Percentiles rank a stretch among this genome's conserved stretches.
phyloP scores from a whole-genome alignment of 1,284 basidiomycete genomes.

The Heterobasidion occidentale region DNA sequence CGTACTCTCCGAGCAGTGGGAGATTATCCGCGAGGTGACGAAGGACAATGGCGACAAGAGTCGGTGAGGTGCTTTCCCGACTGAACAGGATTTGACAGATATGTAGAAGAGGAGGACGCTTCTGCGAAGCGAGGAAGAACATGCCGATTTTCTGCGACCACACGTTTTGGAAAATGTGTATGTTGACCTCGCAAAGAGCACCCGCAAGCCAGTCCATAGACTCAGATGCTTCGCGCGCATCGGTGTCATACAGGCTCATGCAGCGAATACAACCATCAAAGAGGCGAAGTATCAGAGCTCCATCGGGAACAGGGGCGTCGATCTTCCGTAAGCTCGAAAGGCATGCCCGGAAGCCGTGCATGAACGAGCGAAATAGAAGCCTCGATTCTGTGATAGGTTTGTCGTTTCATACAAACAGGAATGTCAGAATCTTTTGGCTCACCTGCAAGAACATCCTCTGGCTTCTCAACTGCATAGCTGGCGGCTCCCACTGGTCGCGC shows the following conservation, averaged over 20 bases:
- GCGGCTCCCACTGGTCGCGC: constrained; percentile 71
- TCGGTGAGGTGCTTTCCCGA: constrained; percentile 81
- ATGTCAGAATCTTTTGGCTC: constrained; percentile 13
- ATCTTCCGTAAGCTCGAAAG: constrained; percentile 76
- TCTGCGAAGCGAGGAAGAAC: constrained; percentile 76
- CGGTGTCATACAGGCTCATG: constrained; percentile 81
- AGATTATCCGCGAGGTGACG: constrained; percentile 83
- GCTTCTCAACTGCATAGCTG: constrained; percentile 67
- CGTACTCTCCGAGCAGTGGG: constrained; percentile 79
- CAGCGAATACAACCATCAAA: constrained; percentile 84
- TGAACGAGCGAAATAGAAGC: constrained; percentile 80
- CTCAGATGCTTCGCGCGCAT: constrained; percentile 80
- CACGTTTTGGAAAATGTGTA: constrained; percentile 90
- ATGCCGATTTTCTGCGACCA: constrained; percentile 89
- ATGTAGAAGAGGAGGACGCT: constrained; percentile 76
- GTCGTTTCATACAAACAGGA: not conserved
- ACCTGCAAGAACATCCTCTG: constrained; percentile 72
- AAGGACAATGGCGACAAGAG: constrained; percentile 89
- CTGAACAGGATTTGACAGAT: constrained; percentile 85
- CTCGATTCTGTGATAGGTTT: constrained; percentile 58
- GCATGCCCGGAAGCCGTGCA: constrained; percentile 86
- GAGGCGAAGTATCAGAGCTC: constrained; percentile 80
- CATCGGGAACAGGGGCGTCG: constrained; percentile 76
- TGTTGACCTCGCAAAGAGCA: constrained; percentile 76
- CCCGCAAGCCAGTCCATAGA: constrained; percentile 82